phyloP scores from a whole-genome alignment of 164 flowering plant species.

The Nymphaea thermarum region DNA sequence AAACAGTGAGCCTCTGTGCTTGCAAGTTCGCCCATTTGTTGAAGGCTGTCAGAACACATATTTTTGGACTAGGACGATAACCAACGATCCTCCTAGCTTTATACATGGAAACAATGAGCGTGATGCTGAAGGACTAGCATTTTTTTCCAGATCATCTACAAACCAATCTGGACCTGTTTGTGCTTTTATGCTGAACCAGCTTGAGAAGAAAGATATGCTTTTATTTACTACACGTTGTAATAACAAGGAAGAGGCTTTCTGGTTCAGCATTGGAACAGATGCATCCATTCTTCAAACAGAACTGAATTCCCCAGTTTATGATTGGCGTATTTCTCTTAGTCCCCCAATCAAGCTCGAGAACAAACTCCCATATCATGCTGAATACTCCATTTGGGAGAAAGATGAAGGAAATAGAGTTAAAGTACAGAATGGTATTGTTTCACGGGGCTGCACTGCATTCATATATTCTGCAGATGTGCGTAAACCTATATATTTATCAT shows the following conservation, averaged over 20 bases:
- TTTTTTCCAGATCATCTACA: conserved; percentile 30
- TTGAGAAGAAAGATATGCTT: conserved; percentile 87
- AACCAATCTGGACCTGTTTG: conserved; percentile 19
- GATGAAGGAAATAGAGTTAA: conserved; percentile 51
- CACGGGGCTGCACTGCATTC: conserved; percentile 53
- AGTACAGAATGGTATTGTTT: conserved; percentile 53
- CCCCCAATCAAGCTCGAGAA: conserved; percentile 89
- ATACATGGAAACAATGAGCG: conserved; percentile 38
- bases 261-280: conserved; percentile 86
- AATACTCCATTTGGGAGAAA: conserved; percentile 79
- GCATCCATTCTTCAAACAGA: conserved; percentile 88
- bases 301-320: conserved; percentile 83
- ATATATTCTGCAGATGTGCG: conserved; percentile 76
- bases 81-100: conserved; percentile 27
- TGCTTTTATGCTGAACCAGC: conserved; percentile 50
- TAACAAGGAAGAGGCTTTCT: conserved; percentile 34
- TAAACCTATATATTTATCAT: conserved; percentile 59
- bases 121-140: conserved; percentile 29
- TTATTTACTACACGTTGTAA: conserved; percentile 35
- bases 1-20: conserved; percentile 44
- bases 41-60: conserved; percentile 34
- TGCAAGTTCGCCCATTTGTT: conserved; percentile 67
- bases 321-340: conserved; percentile 87
- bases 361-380: conserved; percentile 84
- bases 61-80: conserved; percentile 57